Evolutionary conservation across 768 basidiomycete genomes (phyloP).

Genomic region (Russula brevipes): DNA sequence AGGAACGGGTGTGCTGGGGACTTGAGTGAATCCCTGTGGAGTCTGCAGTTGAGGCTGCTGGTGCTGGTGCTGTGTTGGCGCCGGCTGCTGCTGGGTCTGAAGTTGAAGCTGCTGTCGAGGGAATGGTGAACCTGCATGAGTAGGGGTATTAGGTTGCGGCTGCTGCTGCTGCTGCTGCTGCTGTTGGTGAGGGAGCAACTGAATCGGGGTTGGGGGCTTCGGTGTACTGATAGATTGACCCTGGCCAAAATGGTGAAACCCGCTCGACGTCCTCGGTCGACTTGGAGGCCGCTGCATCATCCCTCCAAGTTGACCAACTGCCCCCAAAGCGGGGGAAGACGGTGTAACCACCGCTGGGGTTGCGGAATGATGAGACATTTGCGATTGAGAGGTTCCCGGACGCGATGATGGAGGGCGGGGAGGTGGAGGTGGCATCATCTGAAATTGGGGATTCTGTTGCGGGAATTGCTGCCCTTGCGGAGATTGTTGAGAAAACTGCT

Average conservation of each 20-base stretch:
- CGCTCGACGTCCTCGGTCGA: conserved; percentile 28
- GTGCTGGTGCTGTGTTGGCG: conserved; percentile 2
- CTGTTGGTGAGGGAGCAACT: conserved; percentile 31
- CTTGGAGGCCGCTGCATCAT: conserved; percentile 32
- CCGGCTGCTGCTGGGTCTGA: conserved; percentile 13
- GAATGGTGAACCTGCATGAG: conserved; percentile 20
- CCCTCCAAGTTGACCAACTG: conserved; percentile 17
- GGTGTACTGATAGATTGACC: conserved; percentile 18
- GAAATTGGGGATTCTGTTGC: conserved; percentile 19
- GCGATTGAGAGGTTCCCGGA: conserved; percentile 24
- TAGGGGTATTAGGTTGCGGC: conserved; percentile 25
- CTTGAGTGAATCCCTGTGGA: conserved; percentile 17
- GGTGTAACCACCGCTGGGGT: conserved; percentile 9
- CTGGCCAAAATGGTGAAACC: conserved; percentile 24
- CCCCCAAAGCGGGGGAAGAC: conserved; percentile 17
- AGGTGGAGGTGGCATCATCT: conserved; percentile 26
- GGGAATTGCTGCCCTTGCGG: conserved; percentile 22
- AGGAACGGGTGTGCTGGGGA: conserved; percentile 13
- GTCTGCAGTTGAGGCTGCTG: conserved; percentile 8
- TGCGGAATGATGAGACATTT: conserved; percentile 20
- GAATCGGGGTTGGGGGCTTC: conserved; percentile 28
- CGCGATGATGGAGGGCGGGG: conserved; percentile 25
- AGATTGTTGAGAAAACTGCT: conserved; percentile 20
- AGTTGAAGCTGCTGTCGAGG: conserved; percentile 21
- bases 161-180: conserved; percentile 31